Conservation (phyloP, 306 rosid species). For the Acacia melanoxylon region DNA sequence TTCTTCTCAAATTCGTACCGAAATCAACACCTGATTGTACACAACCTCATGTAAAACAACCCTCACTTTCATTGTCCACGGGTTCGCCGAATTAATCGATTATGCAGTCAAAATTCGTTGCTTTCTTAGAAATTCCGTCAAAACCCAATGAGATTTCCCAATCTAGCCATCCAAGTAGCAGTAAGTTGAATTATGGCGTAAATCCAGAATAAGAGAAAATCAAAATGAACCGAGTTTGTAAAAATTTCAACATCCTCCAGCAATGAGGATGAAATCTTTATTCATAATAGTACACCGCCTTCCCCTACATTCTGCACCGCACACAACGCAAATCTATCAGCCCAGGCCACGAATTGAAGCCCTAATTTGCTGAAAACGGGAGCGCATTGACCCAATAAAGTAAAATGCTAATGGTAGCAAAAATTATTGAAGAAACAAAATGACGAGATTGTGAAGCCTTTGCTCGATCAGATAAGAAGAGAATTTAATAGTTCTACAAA, state of each 20-base stretch:
- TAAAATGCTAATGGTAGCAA: conserved; percentile 28
- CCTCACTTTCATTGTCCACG: conserved; percentile 33
- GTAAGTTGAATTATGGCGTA: conserved; percentile 3
- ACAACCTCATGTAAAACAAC: conserved; percentile 36
- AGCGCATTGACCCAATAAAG: conserved; percentile 44
- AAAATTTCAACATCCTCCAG: conserved; percentile 22
- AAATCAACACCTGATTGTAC: conserved; percentile 46
- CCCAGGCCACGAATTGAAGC: conserved; percentile 36
- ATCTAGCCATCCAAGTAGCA: conserved; percentile 12
- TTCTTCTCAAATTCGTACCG: conserved; percentile 45
- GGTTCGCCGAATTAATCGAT: conserved; percentile 23
- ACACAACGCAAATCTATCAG: conserved; percentile 29
- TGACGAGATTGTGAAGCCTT: conserved; percentile 28
- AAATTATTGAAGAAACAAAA: not conserved
- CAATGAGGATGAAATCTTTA: conserved; percentile 32
- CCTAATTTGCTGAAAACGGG: conserved; percentile 38
- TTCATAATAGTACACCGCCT: conserved; percentile 25
- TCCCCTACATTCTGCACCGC: conserved; percentile 38
- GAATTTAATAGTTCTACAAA: conserved; percentile 35
- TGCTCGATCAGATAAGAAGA: conserved; percentile 36
- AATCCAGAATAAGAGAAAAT: conserved; percentile 28
- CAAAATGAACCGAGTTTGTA: conserved; percentile 32
- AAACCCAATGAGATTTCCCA: conserved; percentile 37
- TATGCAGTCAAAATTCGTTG: conserved; percentile 19
- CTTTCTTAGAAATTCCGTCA: conserved; percentile 37